Base-by-base conservation (phyloP, 2,329 filamentous ascomycete species). In the Botryosphaeria dothidea region DNA sequence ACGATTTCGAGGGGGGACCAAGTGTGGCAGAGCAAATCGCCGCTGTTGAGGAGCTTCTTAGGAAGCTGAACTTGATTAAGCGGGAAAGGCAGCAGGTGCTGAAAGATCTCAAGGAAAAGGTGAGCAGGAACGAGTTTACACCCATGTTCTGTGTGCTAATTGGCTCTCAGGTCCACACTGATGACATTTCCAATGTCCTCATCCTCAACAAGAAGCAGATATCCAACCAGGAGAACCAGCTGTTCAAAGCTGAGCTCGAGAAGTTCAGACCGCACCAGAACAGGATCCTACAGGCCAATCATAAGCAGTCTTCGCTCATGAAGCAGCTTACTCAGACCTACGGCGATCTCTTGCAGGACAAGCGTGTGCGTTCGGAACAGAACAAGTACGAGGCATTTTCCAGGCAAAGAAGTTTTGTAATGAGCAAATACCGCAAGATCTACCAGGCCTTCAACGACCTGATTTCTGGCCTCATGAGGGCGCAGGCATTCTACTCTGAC, bases 201-300 rank as follows among this genome's bases (percentile, higher is more conserved):
- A 99, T 99, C 64, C 82, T 99, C 66, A 99, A 99, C 83, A 98
- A 98, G 77, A 99, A 98, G 79, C 90, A 92, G 1, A 94, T 98
- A 72, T 86, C 92, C 21, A 96, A 92, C 73, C 94, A 95, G 72
- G 95, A 99, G 77, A 89, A 85, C 13, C 92, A 97, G 72, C 85
- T 99, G 2, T 99, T 99, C 80, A 91, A 97, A 75, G 89, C 92
- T 17, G 95, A 99, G 77, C 84, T 99, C n/a, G 94, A 98, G 78
- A 99, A 99, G 77, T 99, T 97, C 79, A 85, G 93, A 46, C 91
- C 93, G 29, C 92, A 97, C 72, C 95, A 98, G 75, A 97, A 90
- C 71, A 89, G 95, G 36, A 85, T 99, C 17, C 81, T 97, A 8
- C 93, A 97, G 76, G 93, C 95, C 15, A 96, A 93, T 68, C 95